Percentiles rank a stretch among this genome's conserved stretches.
Conservation (phyloP, 768 basidiomycete genomes). For the Auricularia sp. region DNA sequence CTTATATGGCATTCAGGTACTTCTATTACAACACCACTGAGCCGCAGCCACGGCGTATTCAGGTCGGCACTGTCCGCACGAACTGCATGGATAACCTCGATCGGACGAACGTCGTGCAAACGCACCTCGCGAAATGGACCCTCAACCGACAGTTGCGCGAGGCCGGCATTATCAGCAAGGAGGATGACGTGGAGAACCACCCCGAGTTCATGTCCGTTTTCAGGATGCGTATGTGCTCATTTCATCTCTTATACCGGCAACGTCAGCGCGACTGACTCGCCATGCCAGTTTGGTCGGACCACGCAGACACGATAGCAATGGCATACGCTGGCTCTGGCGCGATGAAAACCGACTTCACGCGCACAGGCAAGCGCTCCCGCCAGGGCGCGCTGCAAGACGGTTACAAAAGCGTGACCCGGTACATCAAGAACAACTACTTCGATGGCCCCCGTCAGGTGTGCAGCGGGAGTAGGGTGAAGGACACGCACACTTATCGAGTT, state of each 20-base stretch:
- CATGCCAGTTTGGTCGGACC: slow-evolving; percentile 86
- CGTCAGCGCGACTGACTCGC: neutral
- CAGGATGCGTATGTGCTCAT: slow-evolving; percentile 4
- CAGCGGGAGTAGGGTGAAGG: slow-evolving; percentile 4
- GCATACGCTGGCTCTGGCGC: slow-evolving; percentile 95
- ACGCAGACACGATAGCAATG: slow-evolving; percentile 79
- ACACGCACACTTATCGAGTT: neutral
- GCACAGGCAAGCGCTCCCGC: slow-evolving; percentile 80
- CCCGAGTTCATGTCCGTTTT: slow-evolving; percentile 71
- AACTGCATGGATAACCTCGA: slow-evolving; percentile 99
- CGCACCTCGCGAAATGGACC: slow-evolving; percentile 78
- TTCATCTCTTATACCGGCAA: neutral
- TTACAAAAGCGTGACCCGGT: slow-evolving; percentile 71
- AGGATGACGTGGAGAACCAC: slow-evolving; percentile 65
- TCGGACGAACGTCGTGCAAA: slow-evolving; percentile 94
- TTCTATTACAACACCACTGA: slow-evolving; percentile 55
- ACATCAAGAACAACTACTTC: slow-evolving; percentile 92
- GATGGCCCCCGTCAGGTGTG: slow-evolving; percentile 83
- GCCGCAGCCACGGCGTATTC: slow-evolving; percentile 41
- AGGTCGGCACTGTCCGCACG: slow-evolving; percentile 74
- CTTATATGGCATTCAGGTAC: slow-evolving; percentile 37
- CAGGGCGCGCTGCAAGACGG: slow-evolving; percentile 79
- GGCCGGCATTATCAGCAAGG: slow-evolving; percentile 61
- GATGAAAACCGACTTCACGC: slow-evolving; percentile 91
- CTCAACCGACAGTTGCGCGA: slow-evolving; percentile 67